Conservation (phyloP, 2,329 filamentous ascomycete genomes). For the Claviceps purpurea region DNA sequence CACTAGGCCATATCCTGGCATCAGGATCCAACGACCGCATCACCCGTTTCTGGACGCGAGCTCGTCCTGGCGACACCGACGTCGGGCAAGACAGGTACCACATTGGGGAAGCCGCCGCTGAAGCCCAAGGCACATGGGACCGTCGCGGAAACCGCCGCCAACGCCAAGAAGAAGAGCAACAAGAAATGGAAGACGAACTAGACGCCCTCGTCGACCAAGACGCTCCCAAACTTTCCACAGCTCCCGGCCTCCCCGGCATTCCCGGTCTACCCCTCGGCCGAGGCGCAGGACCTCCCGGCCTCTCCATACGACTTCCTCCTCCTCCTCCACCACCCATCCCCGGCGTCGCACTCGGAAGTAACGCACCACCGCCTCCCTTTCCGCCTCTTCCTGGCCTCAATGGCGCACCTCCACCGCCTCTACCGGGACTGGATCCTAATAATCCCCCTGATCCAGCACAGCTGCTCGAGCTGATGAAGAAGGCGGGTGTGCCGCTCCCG, state of each 20-base stretch:
- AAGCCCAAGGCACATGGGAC: constrained; percentile 91
- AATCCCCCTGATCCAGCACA: constrained; percentile 49
- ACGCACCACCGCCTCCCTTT: constrained; percentile 35
- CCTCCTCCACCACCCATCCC: constrained; percentile 29
- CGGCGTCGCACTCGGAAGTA: constrained; percentile 32
- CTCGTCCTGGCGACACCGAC: constrained; percentile 74
- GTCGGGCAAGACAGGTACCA: constrained; percentile 87
- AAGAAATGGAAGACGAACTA: constrained; percentile 83
- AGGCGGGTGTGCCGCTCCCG: constrained; percentile 48
- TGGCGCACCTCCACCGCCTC: constrained; percentile 33
- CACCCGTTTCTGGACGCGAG: constrained; percentile 90
- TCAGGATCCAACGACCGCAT: constrained; percentile 95
- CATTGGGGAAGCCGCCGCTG: constrained; percentile 83
- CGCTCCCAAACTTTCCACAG: constrained; percentile 40
- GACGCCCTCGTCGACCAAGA: constrained; percentile 85
- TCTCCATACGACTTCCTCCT: constrained; percentile 28
- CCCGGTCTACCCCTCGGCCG: constrained; percentile 42
- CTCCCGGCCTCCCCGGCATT: constrained; percentile 41
- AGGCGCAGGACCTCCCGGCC: constrained; percentile 22
- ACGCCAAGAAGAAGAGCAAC: constrained; percentile 83
- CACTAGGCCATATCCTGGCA: constrained; percentile 84
- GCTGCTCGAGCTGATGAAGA: constrained; percentile 51
- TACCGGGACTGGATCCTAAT: constrained; percentile 43
- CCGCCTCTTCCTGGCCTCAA: constrained; percentile 37
- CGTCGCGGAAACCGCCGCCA: constrained; percentile 64